Evolutionary conservation across 345 rosid species (phyloP), one percentile per base, ranked within the genome.

Genomic region (Eucalyptus polyanthemos): DNA sequence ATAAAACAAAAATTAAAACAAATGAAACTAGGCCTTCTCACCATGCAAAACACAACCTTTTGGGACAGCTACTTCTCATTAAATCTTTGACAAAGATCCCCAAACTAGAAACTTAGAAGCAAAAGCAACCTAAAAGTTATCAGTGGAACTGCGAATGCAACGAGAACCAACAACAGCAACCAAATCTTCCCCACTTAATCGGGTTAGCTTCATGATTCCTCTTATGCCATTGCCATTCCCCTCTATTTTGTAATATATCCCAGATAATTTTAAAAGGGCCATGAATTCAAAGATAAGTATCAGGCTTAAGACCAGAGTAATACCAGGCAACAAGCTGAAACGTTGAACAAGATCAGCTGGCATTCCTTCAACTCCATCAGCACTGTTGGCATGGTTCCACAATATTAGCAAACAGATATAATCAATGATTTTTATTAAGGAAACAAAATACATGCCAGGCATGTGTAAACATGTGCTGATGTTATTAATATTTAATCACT

Each of bases 311-410:
- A 56, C 50, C 86, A 87, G 56, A 50, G 89, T 87, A 54, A 22
- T 92, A 97, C 99, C 99, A 90, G 99, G 99, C 87, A 97, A 92
- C 91, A 95, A 92, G 90, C 90, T 93, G 89, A 95, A 95, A 88
- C 69, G 47, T 86, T 97, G 93, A 88, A 89, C 25, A 91, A 94
- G 97, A 92, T 94, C 96, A 67, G 89, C 45, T 86, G 91, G 90
- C 87, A 92, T 91, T 86, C 91, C 93, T 50, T 89, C 91, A 90
- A 86, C 89, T 88, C 94, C 95, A 47, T 88, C 92, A 87, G 94
- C 93, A 88, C 99, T 97, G 94, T 11, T 22, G 85, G 85, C 85
- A 76, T 40, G 14, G 91, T 91, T 91, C 83, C 87, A 87, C 31
- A 89, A 90, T 86, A 86, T 88, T 80, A 90, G 83, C 80, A 60